Evolutionary conservation across 805 yeast species (phyloP).

Genomic region (Komagataella pastoris): DNA sequence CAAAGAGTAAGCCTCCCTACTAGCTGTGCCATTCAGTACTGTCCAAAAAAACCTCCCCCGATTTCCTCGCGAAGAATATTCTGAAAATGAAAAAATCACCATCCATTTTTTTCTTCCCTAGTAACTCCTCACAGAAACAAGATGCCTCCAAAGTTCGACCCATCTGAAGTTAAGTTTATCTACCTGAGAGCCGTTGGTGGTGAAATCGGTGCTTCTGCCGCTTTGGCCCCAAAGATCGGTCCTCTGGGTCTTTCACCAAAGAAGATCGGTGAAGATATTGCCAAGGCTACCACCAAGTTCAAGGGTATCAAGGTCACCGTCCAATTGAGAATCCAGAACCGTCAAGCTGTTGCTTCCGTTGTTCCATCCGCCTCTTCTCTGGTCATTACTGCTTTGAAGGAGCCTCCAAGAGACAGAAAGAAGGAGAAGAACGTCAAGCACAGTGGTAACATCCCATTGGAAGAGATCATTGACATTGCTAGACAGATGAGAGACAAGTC

Average conservation of each 20-base stretch:
- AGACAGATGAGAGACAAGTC: constrained; percentile 96
- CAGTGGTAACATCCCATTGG: constrained; percentile 96
- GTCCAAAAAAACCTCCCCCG: neutral
- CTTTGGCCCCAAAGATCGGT: constrained; percentile 99
- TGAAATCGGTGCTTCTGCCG: constrained; percentile 99
- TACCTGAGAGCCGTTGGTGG: constrained; percentile 99
- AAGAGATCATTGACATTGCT: constrained; percentile 93
- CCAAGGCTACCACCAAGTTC: constrained; percentile 98
- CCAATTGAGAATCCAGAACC: constrained; percentile 97
- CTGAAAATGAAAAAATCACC: neutral
- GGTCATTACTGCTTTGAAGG: constrained; percentile 98
- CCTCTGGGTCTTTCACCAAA: constrained; percentile 99
- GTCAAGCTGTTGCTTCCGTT: constrained; percentile 98
- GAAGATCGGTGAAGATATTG: constrained; percentile 99
- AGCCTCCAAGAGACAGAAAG: constrained; percentile 99
- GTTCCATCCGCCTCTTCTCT: constrained; percentile 99
- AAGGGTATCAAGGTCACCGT: constrained; percentile 99
- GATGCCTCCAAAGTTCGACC: constrained; percentile 99
- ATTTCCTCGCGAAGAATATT: neutral
- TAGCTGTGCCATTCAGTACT: neutral
- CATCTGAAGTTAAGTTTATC: constrained; percentile 94
- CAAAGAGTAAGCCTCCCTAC: neutral
- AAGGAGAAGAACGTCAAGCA: constrained; percentile 99
- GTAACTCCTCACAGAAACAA: constrained; percentile 10
- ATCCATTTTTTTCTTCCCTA: neutral